Base-by-base conservation (phyloP, 2,329 filamentous ascomycete species). In the Bipolaris gigantea region DNA sequence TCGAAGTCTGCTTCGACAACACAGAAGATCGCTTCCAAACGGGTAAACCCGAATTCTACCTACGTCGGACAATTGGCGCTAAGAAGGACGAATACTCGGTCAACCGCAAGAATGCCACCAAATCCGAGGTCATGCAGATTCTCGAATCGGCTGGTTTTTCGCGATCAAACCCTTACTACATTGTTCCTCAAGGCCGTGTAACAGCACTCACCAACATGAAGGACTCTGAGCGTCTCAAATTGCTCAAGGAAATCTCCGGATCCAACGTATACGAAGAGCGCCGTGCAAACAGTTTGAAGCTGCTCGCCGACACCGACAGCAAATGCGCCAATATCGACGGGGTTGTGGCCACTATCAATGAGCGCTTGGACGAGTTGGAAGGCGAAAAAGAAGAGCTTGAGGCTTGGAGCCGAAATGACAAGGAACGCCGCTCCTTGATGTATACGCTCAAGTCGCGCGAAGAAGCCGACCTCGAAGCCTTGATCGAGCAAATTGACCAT, bases 1-100 rank as follows among this genome's bases (percentile, higher is more conserved):
- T 99, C 55, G 94, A 99, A 77, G 90, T 99, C 68, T 96, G 97
- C 63, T 99, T 99, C 75, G 94, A 99, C 82, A 99, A 99, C 73
- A 90, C 85, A 66, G 93, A 99, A 73, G 91, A 95, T 66, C 90
- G 94, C 66, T 97, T 99, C 70, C 92, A 92, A 33, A 97, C 92
- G 9, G 90, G 90, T 64, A 94, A 91, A 71, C 88, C 92, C 56
- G 93, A 99, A 73, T 85, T 97, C 43, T 87, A 94, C 38, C 80
- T 99, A 54, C 89, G 95, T 58, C 89, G 94, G 40, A 97, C 94
- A 0, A 99, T 99, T 73, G 94, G 93, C 48, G 82, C 93, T 60
- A 97, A 99, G 77, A 99, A 99, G 77, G 94, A 99, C 73, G 94
- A 99, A 79, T 99, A 97, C 74, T 96, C 93, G 1, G 85, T 99